A percentile compares a stretch with the other conserved stretches of the same genome.
These are phyloP conservation scores for Agrocybe praecox DNA, from an alignment of 768 basidiomycete species.

Conservation along the genomic window DNA sequence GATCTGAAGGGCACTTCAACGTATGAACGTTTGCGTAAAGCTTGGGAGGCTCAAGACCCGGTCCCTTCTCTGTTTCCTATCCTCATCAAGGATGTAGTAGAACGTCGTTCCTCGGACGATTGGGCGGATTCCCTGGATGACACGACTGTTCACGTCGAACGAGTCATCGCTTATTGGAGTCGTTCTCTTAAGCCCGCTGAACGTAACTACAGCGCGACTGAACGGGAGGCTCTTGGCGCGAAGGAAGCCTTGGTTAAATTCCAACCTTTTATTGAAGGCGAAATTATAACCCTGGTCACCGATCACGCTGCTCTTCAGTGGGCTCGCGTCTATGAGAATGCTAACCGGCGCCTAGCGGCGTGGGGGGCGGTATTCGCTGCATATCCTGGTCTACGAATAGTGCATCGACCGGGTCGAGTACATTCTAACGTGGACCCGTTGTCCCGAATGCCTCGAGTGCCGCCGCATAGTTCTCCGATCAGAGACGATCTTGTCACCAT, in stretches of 20 bases:
- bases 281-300: conserved; percentile 26
- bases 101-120: conserved; percentile 12
- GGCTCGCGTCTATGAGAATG: conserved; percentile 38
- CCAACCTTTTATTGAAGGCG: conserved; percentile 37
- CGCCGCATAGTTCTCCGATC: conserved; percentile 23
- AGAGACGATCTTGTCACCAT: too few relatives aligned
- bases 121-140: conserved; percentile 29
- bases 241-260: conserved; percentile 41
- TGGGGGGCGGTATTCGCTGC: conserved; percentile 39
- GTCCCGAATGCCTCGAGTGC: conserved; percentile 26
- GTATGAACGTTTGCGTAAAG: conserved; percentile 24
- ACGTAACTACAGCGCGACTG: conserved; percentile 37
- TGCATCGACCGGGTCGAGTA: conserved; percentile 38
- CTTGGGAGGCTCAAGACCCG: conserved; percentile 15
- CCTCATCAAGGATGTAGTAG: conserved; percentile 17
- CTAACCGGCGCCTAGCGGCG: conserved; percentile 34
- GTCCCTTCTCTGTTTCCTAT: conserved; percentile 23
- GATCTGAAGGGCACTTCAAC: conserved; percentile 29
- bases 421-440: conserved; percentile 44
- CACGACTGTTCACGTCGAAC: conserved; percentile 28
- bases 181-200: conserved; percentile 32
- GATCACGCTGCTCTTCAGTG: conserved; percentile 37
- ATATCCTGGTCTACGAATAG: conserved; percentile 33
- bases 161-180: conserved; percentile 19
- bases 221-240: conserved; percentile 37